Conservation (phyloP, 305 asterid genomes). For the Caryopteris hybrid region DNA sequence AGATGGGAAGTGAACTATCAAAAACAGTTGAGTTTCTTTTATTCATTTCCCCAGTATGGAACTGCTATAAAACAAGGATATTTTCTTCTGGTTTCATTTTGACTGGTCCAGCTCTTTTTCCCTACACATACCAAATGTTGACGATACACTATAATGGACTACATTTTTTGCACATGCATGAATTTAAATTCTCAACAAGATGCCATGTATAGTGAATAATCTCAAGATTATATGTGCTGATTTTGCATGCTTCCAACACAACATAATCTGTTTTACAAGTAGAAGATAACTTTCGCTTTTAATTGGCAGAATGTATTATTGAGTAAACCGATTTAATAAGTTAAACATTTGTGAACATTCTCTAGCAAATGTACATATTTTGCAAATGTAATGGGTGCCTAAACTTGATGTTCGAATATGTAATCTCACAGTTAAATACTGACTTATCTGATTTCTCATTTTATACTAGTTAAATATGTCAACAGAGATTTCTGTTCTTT, state of each 20-base stretch:
- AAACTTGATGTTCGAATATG: too few relatives aligned
- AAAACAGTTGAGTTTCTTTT: slow-evolving; percentile 66
- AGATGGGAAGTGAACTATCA: slow-evolving; percentile 92
- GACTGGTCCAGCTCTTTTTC: background rate
- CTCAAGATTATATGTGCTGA: background rate
- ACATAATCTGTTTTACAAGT: background rate
- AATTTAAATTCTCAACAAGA: background rate
- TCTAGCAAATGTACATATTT: background rate
- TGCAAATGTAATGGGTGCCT: background rate
- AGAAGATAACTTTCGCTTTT: background rate
- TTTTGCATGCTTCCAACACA: background rate
- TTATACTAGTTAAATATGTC: too few relatives aligned
- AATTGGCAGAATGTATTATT: background rate
- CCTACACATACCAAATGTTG: background rate
- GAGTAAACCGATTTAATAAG: background rate
- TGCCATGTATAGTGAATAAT: background rate
- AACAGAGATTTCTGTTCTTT: too few relatives aligned
- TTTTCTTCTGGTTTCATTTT: background rate
- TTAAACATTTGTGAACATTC: background rate
- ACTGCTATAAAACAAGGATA: background rate
- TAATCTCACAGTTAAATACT: too few relatives aligned
- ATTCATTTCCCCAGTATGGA: background rate
- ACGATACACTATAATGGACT: background rate
- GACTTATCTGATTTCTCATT: too few relatives aligned
- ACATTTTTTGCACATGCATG: background rate